A percentile compares a stretch with the other conserved stretches of the same genome.
Conservation (phyloP, 179 eudicot species). For the Amaranthus tricolor region DNA sequence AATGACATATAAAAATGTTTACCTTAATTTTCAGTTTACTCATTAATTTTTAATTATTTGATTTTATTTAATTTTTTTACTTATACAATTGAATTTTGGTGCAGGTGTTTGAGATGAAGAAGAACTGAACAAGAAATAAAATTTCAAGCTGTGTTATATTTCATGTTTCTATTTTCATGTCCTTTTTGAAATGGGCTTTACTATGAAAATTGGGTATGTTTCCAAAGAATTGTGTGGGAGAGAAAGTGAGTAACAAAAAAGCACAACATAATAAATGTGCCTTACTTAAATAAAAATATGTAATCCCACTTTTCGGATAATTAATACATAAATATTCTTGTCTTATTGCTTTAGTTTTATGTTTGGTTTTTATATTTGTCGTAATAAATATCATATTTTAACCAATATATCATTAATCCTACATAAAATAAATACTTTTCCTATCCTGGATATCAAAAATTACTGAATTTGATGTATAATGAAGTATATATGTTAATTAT, state of each 20-base stretch:
- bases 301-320: not conserved
- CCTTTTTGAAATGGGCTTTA: too few species aligned
- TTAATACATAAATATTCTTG: not conserved
- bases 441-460: too few species aligned
- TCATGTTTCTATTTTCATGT: not conserved
- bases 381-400: too few species aligned
- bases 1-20: too few species aligned
- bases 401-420: not conserved
- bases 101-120: conserved; percentile 29
- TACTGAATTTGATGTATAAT: too few species aligned
- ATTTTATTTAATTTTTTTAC: not conserved
- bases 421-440: not conserved
- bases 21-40: too few species aligned
- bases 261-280: not conserved
- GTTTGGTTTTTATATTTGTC: not conserved
- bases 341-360: not conserved
- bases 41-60: too few species aligned
- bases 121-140: conserved; percentile 16
- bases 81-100: not conserved
- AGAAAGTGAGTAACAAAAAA: not conserved
- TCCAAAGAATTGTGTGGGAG: not conserved
- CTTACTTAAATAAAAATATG: conserved; percentile 3
- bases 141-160: not conserved
- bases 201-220: not conserved
- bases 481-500: too few species aligned